A percentile compares a stretch with the other conserved stretches of the same genome.
These are phyloP conservation scores for Arabidopsis lyrata DNA, from an alignment of 441 rosid genomes.

Conservation along the genomic window DNA sequence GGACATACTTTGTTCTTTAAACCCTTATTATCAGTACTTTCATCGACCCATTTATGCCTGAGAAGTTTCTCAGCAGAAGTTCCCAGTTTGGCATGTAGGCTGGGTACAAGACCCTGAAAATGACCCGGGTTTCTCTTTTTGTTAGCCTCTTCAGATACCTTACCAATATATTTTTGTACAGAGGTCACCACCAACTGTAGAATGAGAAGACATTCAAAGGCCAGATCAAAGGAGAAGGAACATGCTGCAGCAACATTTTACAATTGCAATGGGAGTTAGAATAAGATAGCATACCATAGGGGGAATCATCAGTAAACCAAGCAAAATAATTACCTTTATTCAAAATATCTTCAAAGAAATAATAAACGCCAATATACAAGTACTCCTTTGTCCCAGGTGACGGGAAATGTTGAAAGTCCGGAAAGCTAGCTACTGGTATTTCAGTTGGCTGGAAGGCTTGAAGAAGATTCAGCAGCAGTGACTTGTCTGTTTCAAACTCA, in stretches of 20 bases:
- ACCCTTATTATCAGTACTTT: conserved; percentile 66
- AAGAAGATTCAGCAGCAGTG: conserved; percentile 63
- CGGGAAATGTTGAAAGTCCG: conserved; percentile 55
- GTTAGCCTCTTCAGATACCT: conserved; percentile 51
- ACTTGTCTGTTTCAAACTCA: conserved; percentile 56
- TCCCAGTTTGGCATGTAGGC: conserved; percentile 59
- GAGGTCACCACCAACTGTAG: conserved; percentile 65
- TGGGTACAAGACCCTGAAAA: conserved; percentile 49
- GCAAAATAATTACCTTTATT: conserved; percentile 54
- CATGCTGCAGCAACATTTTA: conserved; percentile 64
- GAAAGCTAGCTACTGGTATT: conserved; percentile 48
- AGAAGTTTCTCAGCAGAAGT: conserved; percentile 74
- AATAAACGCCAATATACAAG: conserved; percentile 67
- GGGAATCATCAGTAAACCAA: conserved; percentile 27
- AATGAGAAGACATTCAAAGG: conserved; percentile 72
- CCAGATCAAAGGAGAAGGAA: conserved; percentile 73
- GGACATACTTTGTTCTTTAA: conserved; percentile 78
- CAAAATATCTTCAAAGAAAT: conserved; percentile 70
- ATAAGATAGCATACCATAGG: conserved; percentile 12
- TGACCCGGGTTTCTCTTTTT: conserved; percentile 39
- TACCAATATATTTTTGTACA: conserved; percentile 50
- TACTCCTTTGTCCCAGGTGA: conserved; percentile 67
- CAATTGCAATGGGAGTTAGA: conserved; percentile 26
- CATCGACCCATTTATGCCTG: conserved; percentile 63
- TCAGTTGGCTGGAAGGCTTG: conserved; percentile 67